These are phyloP conservation scores for Chytriomyces confervae DNA, from an alignment of 192 early-diverging fungal species.

Conservation along the genomic window DNA sequence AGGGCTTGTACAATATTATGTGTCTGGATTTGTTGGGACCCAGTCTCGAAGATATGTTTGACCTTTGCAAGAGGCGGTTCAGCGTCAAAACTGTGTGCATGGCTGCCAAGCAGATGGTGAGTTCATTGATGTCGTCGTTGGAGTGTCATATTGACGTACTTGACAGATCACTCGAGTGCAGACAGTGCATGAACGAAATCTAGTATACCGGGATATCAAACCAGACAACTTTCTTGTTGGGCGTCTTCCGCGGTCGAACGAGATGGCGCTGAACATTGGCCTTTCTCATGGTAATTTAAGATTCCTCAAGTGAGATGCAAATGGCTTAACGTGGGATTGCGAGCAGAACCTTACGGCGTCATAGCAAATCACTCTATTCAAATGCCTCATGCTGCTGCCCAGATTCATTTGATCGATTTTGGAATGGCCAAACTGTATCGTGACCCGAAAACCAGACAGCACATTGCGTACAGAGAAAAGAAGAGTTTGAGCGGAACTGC, in stretches of 20 bases:
- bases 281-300: constrained; percentile 2
- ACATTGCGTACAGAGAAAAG: constrained; percentile 97
- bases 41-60: constrained; percentile 94
- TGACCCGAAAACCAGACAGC: constrained; percentile 93
- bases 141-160: background rate
- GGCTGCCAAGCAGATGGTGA: constrained; percentile 94
- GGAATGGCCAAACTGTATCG: constrained; percentile 99
- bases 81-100: constrained; percentile 93
- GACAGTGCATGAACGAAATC: constrained; percentile 90
- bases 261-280: constrained; percentile 32
- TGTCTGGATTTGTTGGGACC: constrained; percentile 95
- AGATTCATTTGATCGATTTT: constrained; percentile 94
- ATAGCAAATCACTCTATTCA: constrained; percentile 60
- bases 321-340: background rate
- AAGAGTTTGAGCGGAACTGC: constrained; percentile 85
- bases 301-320: constrained; percentile 15
- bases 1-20: constrained; percentile 93
- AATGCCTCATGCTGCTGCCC: constrained; percentile 62
- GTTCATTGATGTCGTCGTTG: background rate
- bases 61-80: constrained; percentile 92
- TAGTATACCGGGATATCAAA: constrained; percentile 98
- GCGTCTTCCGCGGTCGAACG: constrained; percentile 61
- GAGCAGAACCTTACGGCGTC: constrained; percentile 53
- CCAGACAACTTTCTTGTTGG: constrained; percentile 98
- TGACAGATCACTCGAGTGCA: constrained; percentile 84